Conservation (phyloP, 352 stramenopile genomes). For the Pilasporangium apinafurcum region DNA sequence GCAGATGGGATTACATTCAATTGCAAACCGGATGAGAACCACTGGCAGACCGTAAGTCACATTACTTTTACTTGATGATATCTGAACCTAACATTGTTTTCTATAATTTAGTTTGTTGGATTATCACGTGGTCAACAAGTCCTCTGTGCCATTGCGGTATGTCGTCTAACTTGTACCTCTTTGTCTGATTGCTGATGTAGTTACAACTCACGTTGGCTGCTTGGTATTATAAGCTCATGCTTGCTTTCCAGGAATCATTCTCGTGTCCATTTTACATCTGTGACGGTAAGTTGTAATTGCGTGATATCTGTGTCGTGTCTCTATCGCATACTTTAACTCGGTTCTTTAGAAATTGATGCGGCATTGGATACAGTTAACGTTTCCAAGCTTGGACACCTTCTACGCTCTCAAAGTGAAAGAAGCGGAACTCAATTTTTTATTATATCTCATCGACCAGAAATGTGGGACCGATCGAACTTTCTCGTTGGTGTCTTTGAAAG, state of each 20-base stretch:
- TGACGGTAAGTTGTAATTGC: conserved; percentile 15
- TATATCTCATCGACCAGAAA: conserved; percentile 27
- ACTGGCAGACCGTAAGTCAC: conserved; percentile 22
- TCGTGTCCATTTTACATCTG: conserved; percentile 28
- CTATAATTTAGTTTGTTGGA: conserved; percentile 27
- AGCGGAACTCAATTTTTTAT: conserved; percentile 24
- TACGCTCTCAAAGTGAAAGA: conserved; percentile 12
- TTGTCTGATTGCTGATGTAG: background rate
- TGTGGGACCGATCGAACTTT: conserved; percentile 17
- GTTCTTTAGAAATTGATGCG: conserved; percentile 25
- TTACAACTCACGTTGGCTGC: background rate
- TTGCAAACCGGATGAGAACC: conserved; percentile 35
- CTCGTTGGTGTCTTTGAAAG: conserved; percentile 21
- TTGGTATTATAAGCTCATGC: conserved; percentile 19
- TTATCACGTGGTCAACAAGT: conserved; percentile 34
- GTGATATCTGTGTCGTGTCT: background rate
- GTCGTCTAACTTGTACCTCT: background rate
- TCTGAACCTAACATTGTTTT: background rate
- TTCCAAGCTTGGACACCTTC: conserved; percentile 12
- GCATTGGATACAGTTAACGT: conserved; percentile 30
- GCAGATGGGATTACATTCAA: conserved; percentile 21
- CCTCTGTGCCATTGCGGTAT: conserved; percentile 24
- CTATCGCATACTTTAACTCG: background rate
- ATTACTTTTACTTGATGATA: background rate
- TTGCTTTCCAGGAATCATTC: conserved; percentile 29